Evolutionary conservation across 305 asterid species (phyloP).

Genomic region (Coffea humblotiana): DNA sequence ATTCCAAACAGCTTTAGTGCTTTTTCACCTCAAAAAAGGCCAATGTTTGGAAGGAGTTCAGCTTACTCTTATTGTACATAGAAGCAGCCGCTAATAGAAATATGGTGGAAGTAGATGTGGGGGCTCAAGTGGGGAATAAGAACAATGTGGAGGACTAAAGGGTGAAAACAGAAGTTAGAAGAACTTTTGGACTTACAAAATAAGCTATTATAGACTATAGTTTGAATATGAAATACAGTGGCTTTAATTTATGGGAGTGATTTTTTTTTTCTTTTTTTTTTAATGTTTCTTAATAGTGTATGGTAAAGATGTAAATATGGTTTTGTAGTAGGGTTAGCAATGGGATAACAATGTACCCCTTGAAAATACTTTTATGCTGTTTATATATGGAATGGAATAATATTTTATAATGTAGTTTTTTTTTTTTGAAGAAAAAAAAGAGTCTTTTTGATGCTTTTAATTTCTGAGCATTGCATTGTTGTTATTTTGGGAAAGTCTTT

Average conservation of each 20-base stretch:
- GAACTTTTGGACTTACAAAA: conserved; percentile 15
- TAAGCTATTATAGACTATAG: conserved; percentile 12
- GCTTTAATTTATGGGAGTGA: conserved; percentile 20
- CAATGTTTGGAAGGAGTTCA: conserved; percentile 15
- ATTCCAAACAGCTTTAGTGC: conserved; percentile 17
- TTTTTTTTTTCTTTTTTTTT: not conserved
- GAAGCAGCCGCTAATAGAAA: conserved; percentile 25
- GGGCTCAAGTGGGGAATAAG: conserved; percentile 24
- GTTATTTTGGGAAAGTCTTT: conserved; percentile 14
- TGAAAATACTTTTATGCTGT: conserved; percentile 14
- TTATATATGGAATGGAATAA: conserved; percentile 21
- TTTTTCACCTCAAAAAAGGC: conserved; percentile 19
- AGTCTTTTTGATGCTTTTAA: not conserved
- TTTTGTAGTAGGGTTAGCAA: conserved; percentile 21
- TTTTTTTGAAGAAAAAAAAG: not conserved
- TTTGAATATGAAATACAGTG: conserved; percentile 18
- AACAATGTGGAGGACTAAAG: conserved; percentile 17
- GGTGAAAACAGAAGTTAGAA: not conserved
- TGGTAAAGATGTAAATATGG: conserved; percentile 30
- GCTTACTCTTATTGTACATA: conserved; percentile 17
- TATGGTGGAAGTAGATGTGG: conserved; percentile 15
- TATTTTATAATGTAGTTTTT: not conserved
- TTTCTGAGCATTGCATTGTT: not conserved
- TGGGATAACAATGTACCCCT: conserved; percentile 15
- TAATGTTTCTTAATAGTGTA: not conserved